Base-by-base conservation (phyloP, 345 rosid species). In the Litchi chinensis region DNA sequence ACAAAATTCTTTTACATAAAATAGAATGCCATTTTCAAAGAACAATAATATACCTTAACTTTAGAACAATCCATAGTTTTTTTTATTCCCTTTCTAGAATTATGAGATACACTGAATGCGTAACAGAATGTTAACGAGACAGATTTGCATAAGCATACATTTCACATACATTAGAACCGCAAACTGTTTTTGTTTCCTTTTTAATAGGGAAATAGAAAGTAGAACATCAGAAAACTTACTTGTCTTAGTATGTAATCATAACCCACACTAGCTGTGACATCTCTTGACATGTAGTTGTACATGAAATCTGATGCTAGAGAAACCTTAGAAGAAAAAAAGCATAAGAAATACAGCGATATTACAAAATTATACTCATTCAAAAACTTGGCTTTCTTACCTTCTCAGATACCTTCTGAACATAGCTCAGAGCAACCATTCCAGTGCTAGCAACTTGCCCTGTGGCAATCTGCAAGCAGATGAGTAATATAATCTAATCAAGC, bases 181-280 rank as follows among this genome's bases (percentile, higher is more conserved):
- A 5, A 15, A 16, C n/a, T 60, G 21, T 19, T 9, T 59, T 59
- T 60, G 64, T 60, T 21, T 60, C 21, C 64, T 60, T 60, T 59
- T 60, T 60, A 6, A 60, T 60, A 60, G 22, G 22, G 22, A 60
- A 60, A 22, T 44, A 60, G 52, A 37, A 21, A 71, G 16, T 22
- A 41, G 65, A 56, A 59, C 26, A 63, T 70, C 60, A 50, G 74
- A 18, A 70, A 79, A 72, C 57, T 83, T 91, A 96, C 99, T 90
- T 96, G 99, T 93, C 99, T 83, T 37, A 96, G 94, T 66, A 91
- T 86, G 92, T 94, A 96, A 88, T 96, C 99, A 80, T 96, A 96
- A 44, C 99, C 97, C 32, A 91, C 89, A 86, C 95, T 96, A 70
- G 98, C 87, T 37, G 97, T 91, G 63, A 85, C 98, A 76, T 96